Evolutionary conservation across 1,139 yeast species (phyloP), one percentile per base, ranked within the genome.

Genomic region (Yarrowia galli): DNA sequence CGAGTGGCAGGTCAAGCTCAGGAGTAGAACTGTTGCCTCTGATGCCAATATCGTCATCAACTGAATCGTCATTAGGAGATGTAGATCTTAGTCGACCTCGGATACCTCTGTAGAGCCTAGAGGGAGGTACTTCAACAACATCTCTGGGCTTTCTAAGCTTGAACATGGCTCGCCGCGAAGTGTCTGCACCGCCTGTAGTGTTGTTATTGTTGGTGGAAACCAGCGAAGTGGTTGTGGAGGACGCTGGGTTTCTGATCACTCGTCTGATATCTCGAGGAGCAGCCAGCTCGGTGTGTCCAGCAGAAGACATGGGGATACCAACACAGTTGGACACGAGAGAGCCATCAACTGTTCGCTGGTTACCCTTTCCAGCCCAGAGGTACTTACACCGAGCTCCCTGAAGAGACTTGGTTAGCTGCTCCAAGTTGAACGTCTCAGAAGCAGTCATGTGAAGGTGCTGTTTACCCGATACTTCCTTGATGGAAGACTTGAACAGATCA

Each of bases 401-500:
- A 22, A 83, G 76, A 69, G 79, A 79, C 54, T 76, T 76, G 10
- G 82, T 78, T 35, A 85, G 74, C 45, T 79, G 78, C 43, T 83
- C 87, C 35, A 85, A 72, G 68, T 85, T 86, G 7, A 81, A 74
- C 0, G 88, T 84, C 68, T 86, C 81, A n/a, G 83, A 81, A 67
- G 84, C 86, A 35, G 79, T 77, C 1, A 85, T 79, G 16, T 77
- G 71, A 65, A 80, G 81, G 49, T 79, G 78, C 10, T 81, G 76
- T 68, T 77, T 79, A 36, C 84, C 82, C 0, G 85, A 79, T 3
- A 86, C 82, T 73, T 91, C 96, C 74, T 89, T 91, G 61, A 91
- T 91, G 0, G 93, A 89, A 35, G 85, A 84, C 72, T 89, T 90
- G 53, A 91, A 91, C 68, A 89, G 79, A 67, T 88, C 89, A 70